Percentiles rank a stretch among this genome's conserved stretches.
Conservation (phyloP, 2,329 filamentous ascomycete genomes). For the Zasmidium angulare region DNA sequence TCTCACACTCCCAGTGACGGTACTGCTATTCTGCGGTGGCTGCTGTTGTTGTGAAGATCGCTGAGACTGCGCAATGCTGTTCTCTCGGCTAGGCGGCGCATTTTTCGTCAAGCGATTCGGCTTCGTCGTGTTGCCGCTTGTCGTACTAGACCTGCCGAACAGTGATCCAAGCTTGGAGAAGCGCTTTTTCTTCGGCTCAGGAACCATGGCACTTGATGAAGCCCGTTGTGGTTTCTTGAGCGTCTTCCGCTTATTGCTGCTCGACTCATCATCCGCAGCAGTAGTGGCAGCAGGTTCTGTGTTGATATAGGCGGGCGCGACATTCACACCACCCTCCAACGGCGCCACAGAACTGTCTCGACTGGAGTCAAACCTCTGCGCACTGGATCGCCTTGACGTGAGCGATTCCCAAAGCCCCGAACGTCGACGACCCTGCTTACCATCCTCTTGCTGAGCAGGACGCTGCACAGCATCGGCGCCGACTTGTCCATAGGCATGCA, state of each 20-base stretch:
- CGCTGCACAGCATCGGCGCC: background rate
- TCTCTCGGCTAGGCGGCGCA: constrained; percentile 12
- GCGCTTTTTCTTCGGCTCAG: constrained; percentile 41
- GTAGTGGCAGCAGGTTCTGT: no score
- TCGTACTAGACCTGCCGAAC: constrained; percentile 42
- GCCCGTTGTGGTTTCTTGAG: constrained; percentile 34
- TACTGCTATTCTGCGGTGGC: background rate
- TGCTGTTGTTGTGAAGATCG: background rate
- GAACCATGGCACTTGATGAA: constrained; percentile 22
- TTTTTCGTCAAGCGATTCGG: constrained; percentile 37
- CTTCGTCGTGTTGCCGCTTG: constrained; percentile 29
- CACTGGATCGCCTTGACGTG: constrained; percentile 15
- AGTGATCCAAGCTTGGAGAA: constrained; percentile 47
- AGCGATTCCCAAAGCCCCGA: constrained; percentile 27
- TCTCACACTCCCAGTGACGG: constrained; percentile 10
- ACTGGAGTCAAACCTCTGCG: constrained; percentile 8
- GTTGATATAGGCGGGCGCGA: no score
- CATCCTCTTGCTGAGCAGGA: constrained; percentile 6
- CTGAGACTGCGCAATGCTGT: background rate
- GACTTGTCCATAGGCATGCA: constrained; percentile 6
- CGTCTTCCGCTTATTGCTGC: constrained; percentile 14
- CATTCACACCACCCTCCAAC: background rate
- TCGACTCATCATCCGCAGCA: background rate
- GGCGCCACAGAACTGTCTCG: constrained; percentile 8
- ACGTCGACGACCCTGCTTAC: constrained; percentile 16